Conservation (phyloP, 2,329 filamentous ascomycete genomes). For the Ascochyta viciae-villosae region DNA sequence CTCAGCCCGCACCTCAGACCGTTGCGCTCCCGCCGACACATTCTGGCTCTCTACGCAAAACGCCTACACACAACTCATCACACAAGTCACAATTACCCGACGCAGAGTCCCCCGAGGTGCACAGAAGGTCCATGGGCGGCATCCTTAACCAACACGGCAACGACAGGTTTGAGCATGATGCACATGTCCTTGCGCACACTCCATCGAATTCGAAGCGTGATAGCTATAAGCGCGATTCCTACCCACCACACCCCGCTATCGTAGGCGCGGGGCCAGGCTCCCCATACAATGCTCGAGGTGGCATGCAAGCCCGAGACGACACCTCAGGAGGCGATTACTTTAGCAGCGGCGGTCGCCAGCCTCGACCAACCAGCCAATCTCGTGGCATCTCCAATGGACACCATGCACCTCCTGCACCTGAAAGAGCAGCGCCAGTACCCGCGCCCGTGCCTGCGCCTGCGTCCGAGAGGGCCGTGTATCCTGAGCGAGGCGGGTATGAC, state of each 20-base stretch:
- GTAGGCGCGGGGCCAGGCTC: constrained; percentile 44
- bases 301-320: constrained; percentile 40
- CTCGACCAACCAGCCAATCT: constrained; percentile 11
- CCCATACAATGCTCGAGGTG: constrained; percentile 39
- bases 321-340: constrained; percentile 40
- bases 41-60: constrained; percentile 31
- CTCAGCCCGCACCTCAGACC: constrained; percentile 20
- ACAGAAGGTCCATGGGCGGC: constrained; percentile 42
- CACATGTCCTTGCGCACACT: constrained; percentile 38
- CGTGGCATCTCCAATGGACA: constrained; percentile 1
- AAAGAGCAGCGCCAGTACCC: constrained; percentile 1
- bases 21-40: constrained; percentile 27
- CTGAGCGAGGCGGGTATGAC: constrained; percentile 29
- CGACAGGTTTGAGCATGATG: constrained; percentile 39
- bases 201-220: constrained; percentile 19
- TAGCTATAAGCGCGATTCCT: constrained; percentile 37
- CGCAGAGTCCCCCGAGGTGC: constrained; percentile 26
- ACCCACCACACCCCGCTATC: constrained; percentile 47
- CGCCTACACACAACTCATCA: constrained; percentile 42
- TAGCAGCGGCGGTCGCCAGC: constrained; percentile 30
- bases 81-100: constrained; percentile 44
- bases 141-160: constrained; percentile 42
- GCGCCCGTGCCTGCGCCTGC: constrained; percentile 1
- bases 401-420: constrained; percentile 3
- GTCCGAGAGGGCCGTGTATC: constrained; percentile 7